Conservation (phyloP, 306 rosid genomes). For the Cucurbita maxima region DNA sequence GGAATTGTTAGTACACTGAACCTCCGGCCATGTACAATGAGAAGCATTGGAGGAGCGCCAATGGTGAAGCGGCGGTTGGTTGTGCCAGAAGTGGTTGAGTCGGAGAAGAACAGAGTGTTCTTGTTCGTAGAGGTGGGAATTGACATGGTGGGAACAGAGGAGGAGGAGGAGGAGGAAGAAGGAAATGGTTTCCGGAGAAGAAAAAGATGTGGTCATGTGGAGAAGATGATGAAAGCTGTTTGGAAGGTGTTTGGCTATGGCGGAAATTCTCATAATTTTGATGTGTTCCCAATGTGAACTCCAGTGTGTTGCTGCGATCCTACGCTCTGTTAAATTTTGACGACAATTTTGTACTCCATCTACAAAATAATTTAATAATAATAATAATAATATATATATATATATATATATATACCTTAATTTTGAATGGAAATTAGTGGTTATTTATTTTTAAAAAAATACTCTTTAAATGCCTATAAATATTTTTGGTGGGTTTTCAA, state of each 20-base stretch:
- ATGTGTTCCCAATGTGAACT: no score
- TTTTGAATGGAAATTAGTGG: no score
- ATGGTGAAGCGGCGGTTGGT: slow-evolving; percentile 24
- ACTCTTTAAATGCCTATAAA: no score
- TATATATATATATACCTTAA: no score
- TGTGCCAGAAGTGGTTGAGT: slow-evolving; percentile 24
- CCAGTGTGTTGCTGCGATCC: no score
- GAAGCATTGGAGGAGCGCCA: slow-evolving; percentile 39
- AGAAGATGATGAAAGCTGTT: not conserved
- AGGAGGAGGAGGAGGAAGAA: slow-evolving; percentile 6
- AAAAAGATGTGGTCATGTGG: not conserved
- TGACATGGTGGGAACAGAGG: slow-evolving; percentile 10
- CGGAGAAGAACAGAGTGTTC: slow-evolving; percentile 34
- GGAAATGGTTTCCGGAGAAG: not conserved
- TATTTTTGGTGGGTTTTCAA: no score
- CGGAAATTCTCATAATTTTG: not conserved
- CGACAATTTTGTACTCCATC: no score
- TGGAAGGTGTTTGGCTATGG: not conserved
- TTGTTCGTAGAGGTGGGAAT: slow-evolving; percentile 24
- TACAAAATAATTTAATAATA: no score
- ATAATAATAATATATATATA: no score
- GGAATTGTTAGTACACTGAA: slow-evolving; percentile 30
- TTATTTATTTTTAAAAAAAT: no score
- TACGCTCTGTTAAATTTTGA: no score
- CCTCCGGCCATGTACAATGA: slow-evolving; percentile 44